Evolutionary conservation across 164 flowering plant genomes (phyloP), one percentile per base, ranked within the genome.

Genomic region (Chimonanthus praecox): DNA sequence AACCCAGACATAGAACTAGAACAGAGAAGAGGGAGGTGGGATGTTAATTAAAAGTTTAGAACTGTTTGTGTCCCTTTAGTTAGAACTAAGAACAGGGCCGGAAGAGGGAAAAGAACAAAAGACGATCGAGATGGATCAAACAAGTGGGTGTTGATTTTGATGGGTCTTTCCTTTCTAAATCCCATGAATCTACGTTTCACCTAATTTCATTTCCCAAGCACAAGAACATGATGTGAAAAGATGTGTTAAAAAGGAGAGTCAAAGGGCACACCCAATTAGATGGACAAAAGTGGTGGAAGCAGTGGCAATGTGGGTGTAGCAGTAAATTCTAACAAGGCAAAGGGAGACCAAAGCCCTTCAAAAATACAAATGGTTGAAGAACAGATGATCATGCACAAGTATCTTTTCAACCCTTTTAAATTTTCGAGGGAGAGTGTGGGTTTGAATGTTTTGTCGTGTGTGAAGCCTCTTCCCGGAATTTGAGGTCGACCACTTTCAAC

Each of bases 391-490:
- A 54, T 54, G 60, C 5, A 16, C 60, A 54, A 54, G 15, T 13
- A 54, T 6, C 60, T 15, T 54, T 73, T 73, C 75, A 66, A 67
- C 70, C 18, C 44, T 16, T 67, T 73, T 33, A 50, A 61, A 47
- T n/a, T 71, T 50, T 50, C 65, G 68, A 78, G 80, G 80, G 69
- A 71, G 80, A 61, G 72, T 67, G 77, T 43, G 8, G 10, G 74
- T 61, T 49, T 74, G 64, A 78, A 78, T 74, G 75, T 74, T 68
- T 66, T 75, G 74, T 75, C 71, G 48, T 64, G 74, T 72, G 33
- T 68, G 78, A 72, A 72, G 69, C 16, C 9, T 60, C 50, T 64
- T 21, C 72, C 80, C 80, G 54, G 75, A 67, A 21, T 49, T 74
- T 78, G 72, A 71, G 77, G 68, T 46, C 61, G 4, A 46, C n/a